Percentiles rank a stretch among this genome's conserved stretches.
Evolutionary conservation across 805 yeast species (phyloP).

Genomic region (Teunomyces barrocoloradensis): DNA sequence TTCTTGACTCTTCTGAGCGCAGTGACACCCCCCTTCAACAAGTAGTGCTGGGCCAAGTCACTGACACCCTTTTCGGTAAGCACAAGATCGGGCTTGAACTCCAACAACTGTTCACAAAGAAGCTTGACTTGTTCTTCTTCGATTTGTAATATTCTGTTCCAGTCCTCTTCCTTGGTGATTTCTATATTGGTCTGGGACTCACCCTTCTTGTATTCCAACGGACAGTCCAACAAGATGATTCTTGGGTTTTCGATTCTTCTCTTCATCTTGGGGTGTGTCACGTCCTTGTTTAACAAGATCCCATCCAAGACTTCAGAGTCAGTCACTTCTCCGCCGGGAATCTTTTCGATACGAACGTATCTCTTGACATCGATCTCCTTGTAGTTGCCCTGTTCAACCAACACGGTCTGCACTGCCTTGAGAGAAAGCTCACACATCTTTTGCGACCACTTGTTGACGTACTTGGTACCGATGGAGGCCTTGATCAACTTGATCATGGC

Average conservation of each 20-base stretch:
- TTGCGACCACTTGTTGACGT: conserved; percentile 84
- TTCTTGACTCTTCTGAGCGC: conserved; percentile 93
- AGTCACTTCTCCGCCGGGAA: conserved; percentile 96
- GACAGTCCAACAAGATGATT: conserved; percentile 87
- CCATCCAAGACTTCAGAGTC: conserved; percentile 89
- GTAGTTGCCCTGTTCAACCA: conserved; percentile 55
- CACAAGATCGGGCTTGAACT: conserved; percentile 88
- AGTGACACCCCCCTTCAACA: conserved; percentile 89
- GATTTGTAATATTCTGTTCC: conserved; percentile 91
- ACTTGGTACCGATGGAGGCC: conserved; percentile 95
- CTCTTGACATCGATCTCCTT: conserved; percentile 91
- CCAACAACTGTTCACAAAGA: conserved; percentile 80
- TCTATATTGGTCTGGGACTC: conserved; percentile 98
- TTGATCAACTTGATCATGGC: conserved; percentile 85
- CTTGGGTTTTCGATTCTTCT: conserved; percentile 87
- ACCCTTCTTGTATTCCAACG: conserved; percentile 97
- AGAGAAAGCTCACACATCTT: conserved; percentile 88
- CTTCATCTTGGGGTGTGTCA: conserved; percentile 98
- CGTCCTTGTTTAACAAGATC: conserved; percentile 90
- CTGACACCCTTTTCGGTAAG: conserved; percentile 98
- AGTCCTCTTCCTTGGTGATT: conserved; percentile 92
- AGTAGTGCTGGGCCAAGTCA: conserved; percentile 94
- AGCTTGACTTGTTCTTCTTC: conserved; percentile 95
- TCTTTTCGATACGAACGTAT: conserved; percentile 89
- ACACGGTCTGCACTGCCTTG: conserved; percentile 82